Conservation (phyloP, 2,329 filamentous ascomycete species). For the Calcarisporium arbuscula region DNA sequence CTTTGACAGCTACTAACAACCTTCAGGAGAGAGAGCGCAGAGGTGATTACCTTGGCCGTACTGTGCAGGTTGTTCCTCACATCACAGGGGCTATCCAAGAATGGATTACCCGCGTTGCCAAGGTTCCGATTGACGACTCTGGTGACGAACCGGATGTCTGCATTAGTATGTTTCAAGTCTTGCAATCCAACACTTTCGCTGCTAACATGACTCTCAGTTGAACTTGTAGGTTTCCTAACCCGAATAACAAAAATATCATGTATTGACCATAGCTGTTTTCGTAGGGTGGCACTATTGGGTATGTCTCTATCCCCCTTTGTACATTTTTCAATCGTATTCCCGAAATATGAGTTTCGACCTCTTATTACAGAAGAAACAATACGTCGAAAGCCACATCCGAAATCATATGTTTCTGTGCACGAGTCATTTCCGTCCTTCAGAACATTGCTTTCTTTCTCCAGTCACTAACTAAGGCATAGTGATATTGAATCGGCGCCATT, state of each 20-base stretch:
- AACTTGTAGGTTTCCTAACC: constrained; percentile 24
- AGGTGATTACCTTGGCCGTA: constrained; percentile 78
- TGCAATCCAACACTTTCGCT: neutral
- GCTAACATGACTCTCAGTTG: constrained; percentile 22
- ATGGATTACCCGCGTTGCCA: constrained; percentile 83
- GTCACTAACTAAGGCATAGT: constrained; percentile 24
- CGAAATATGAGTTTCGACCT: too few species aligned
- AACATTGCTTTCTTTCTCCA: neutral
- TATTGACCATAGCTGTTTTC: neutral
- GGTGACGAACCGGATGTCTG: constrained; percentile 82
- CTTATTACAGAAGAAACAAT: too few species aligned
- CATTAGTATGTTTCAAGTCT: constrained; percentile 57
- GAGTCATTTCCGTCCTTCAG: too few species aligned
- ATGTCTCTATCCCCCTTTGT: constrained; percentile 5
- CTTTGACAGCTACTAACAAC: constrained; percentile 6
- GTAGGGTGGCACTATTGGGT: constrained; percentile 54
- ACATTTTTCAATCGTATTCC: too few species aligned
- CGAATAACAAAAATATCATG: neutral
- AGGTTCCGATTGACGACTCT: constrained; percentile 80
- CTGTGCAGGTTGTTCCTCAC: constrained; percentile 88
- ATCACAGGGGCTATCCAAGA: constrained; percentile 88
- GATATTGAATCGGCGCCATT: constrained; percentile 87
- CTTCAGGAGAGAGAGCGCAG: constrained; percentile 50
- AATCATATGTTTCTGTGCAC: too few species aligned
- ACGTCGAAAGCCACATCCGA: too few species aligned